Evolutionary conservation across 805 yeast species (phyloP).

Genomic region (Metschnikowia picachoensis): DNA sequence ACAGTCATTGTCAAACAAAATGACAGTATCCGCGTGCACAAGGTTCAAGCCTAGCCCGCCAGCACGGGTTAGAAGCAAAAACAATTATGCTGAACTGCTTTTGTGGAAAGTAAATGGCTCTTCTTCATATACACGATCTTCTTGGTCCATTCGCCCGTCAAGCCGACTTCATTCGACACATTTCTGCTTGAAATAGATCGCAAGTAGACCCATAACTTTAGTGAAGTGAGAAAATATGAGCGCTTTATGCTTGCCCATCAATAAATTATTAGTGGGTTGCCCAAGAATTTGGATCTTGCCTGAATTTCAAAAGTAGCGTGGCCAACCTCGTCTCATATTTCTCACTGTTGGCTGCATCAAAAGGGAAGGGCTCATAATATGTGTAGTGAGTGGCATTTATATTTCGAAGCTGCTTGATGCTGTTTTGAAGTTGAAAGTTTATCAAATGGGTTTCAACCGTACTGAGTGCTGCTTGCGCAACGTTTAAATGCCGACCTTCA

Average conservation of each 20-base stretch:
- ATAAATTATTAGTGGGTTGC: slow-evolving; percentile 52
- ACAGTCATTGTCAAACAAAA: slow-evolving; percentile 92
- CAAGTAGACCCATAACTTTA: slow-evolving; percentile 71
- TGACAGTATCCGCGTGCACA: slow-evolving; percentile 83
- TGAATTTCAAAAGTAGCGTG: slow-evolving; percentile 45
- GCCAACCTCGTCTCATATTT: slow-evolving; percentile 32
- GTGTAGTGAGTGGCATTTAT: slow-evolving; percentile 84
- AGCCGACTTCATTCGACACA: slow-evolving; percentile 51
- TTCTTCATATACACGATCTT: slow-evolving; percentile 62
- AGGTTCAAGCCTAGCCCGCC: slow-evolving; percentile 93
- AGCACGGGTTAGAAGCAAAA: slow-evolving; percentile 83
- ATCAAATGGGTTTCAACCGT: slow-evolving; percentile 3
- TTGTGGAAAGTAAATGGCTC: slow-evolving; percentile 39
- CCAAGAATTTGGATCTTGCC: slow-evolving; percentile 71
- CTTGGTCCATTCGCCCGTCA: slow-evolving; percentile 72
- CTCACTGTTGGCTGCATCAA: slow-evolving; percentile 41
- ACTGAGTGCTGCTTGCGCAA: not conserved
- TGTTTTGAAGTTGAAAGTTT: slow-evolving; percentile 44
- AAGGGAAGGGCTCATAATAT: slow-evolving; percentile 68
- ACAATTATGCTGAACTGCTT: slow-evolving; percentile 38
- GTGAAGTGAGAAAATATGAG: slow-evolving; percentile 87
- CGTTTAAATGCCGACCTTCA: too few relatives aligned
- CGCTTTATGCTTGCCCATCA: slow-evolving; percentile 57
- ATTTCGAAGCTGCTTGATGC: slow-evolving; percentile 79
- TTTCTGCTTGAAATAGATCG: slow-evolving; percentile 63